Evolutionary conservation across 2,329 filamentous ascomycete species (phyloP), one percentile per base, ranked within the genome.

Genomic region (Colletotrichum somersetense): DNA sequence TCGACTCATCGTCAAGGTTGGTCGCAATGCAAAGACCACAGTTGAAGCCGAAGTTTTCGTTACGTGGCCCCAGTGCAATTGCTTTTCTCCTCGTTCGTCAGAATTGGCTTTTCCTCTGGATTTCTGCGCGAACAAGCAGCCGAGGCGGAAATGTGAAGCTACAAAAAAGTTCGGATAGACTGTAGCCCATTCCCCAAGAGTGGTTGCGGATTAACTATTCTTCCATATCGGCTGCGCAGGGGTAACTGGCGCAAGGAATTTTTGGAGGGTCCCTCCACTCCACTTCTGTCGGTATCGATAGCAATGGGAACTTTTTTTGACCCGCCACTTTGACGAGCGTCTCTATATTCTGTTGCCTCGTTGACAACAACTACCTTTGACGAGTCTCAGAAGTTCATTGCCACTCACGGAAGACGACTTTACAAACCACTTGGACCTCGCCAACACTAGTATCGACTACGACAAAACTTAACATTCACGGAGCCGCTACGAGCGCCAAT

Each of bases 1-100:
- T 79, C 89, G 86, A 79, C 87, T 89, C 88, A 89, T 89, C 58
- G 56, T 77, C 35, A 23, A 20, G 16, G 26, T 10, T 50, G 61
- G n/a, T 64, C 26, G 62, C 40, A 11, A 20, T 12, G 23, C 3
- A 14, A 26, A 44, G 57, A 53, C 56, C 58, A 42, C 50, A 56
- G 62, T 57, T 58, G 67, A 14, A 57, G 50, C 38, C 46, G 26
- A 40, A 7, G 3, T 18, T 48, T n/a, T 6, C 14, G 16, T 48
- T n/a, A 44, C 33, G 58, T 64, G 26, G 23, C 26, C 16, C 8
- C 20, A 50, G 20, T 12, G 26, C 50, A 56, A 38, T 46, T 46
- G 50, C 3, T 16, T 55, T 64, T 42, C 26, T 53, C 26, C 55
- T 48, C n/a, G 52, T 26, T 46, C 38, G 48, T 68, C 44, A 59